Conservation (phyloP, 257 asterid species). For the Rhazya stricta region DNA sequence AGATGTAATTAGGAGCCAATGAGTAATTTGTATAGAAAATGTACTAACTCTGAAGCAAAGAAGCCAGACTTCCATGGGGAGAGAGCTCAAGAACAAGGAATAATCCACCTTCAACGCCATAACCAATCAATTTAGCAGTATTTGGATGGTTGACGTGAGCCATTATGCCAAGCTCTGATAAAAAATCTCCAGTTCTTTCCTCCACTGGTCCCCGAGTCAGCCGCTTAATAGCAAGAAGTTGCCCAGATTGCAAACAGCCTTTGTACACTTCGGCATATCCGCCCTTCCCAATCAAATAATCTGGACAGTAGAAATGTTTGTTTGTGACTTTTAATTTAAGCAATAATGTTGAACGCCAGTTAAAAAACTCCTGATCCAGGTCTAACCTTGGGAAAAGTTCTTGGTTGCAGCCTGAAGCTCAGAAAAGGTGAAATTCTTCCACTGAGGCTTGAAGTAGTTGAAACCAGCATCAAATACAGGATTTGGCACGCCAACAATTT, state of each 20-base stretch:
- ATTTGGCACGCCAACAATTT: constrained; percentile 20
- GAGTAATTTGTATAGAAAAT: background rate
- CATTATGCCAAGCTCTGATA: constrained; percentile 93
- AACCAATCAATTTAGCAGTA: constrained; percentile 86
- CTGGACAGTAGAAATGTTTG: constrained; percentile 21
- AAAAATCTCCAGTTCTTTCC: constrained; percentile 68
- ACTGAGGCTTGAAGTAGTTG: constrained; percentile 79
- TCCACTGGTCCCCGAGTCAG: constrained; percentile 56
- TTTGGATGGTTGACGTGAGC: constrained; percentile 93
- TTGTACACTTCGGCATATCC: constrained; percentile 90
- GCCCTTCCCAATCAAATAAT: constrained; percentile 78
- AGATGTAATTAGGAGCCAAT: background rate
- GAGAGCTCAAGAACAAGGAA: constrained; percentile 89
- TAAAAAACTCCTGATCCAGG: background rate
- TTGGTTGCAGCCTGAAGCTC: constrained; percentile 78
- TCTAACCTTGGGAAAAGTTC: constrained; percentile 66
- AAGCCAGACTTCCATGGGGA: constrained; percentile 88
- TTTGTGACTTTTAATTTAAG: background rate
- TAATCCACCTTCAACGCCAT: constrained; percentile 89
- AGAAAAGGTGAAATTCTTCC: constrained; percentile 63
- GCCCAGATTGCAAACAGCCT: constrained; percentile 66
- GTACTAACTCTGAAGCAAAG: constrained; percentile 86
- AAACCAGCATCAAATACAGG: constrained; percentile 40
- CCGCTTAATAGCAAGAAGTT: constrained; percentile 77
- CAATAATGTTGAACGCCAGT: background rate